Evolutionary conservation across 2,329 filamentous ascomycete genomes (phyloP), one percentile per base, ranked within the genome.

Genomic region (Myrmaecium sp.): DNA sequence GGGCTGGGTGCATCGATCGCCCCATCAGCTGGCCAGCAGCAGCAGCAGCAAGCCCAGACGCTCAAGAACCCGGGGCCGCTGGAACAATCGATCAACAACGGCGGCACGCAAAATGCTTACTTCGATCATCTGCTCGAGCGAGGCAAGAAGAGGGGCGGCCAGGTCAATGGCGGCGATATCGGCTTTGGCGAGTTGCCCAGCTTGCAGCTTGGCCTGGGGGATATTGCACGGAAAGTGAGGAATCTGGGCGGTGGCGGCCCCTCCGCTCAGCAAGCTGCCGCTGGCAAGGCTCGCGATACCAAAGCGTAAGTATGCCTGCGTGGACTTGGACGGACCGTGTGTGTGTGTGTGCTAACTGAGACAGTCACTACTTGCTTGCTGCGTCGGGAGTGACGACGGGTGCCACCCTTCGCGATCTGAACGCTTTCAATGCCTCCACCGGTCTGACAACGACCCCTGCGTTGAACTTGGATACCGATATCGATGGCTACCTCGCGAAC

Each of bases 311-410:
- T 51, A 27, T 23, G 10, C 13, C 22, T n/a, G 24, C 14, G 5
- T 22, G 5, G 30, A 21, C 26, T n/a, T n/a, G n/a, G n/a, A n/a
- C n/a, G n/a, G n/a, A 22, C 6, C 9, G 24, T 9, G 9, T n/a
- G n/a, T 27, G 12, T n/a, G n/a, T n/a, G n/a, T n/a, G 33, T 25
- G 27, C 33, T 45, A 30, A 46, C 30, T 17, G n/a, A 23, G 23
- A 21, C 34, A 84, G 78, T 41, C 86, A 94, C 49, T 94, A 93
- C 51, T 64, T 95, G 21, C 73, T 98, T 26, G 83, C 86, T 15
- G 86, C 81, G 5, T 95, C 89, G 8, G 89, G 89, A 17, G 79
- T 98, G 30, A 82, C 92, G 43, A 81, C 86, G 9, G 76, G 79
- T 21, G 68, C 76, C 35, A 81, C 86, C 9, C 69, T 92, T 27